These are phyloP conservation scores for Coprinellus micaceus DNA, from an alignment of 768 basidiomycete genomes.

Conservation along the genomic window DNA sequence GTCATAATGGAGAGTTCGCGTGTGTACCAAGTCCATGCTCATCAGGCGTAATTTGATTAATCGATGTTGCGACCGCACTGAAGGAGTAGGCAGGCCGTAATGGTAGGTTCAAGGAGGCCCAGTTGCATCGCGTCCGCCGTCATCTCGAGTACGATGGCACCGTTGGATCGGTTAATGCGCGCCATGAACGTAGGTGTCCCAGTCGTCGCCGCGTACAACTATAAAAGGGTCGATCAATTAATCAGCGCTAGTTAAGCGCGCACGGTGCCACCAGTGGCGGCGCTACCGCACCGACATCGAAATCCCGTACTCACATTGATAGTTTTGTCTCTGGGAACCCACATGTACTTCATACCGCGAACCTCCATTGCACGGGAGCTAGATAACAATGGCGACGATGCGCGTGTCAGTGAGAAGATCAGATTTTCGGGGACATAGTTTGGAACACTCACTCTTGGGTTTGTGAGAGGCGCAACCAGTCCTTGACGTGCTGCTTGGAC, in stretches of 20 bases:
- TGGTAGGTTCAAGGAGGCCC: conserved; percentile 47
- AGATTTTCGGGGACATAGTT: not conserved
- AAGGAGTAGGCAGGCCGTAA: conserved; percentile 52
- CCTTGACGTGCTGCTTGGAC: conserved; percentile 43
- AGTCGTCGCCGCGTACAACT: conserved; percentile 47
- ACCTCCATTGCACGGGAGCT: conserved; percentile 52
- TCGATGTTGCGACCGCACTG: conserved; percentile 64
- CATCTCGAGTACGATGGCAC: conserved; percentile 49
- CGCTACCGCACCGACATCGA: no score
- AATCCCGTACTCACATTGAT: conserved; percentile 48
- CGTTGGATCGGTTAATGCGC: conserved; percentile 44
- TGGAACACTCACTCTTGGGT: conserved; percentile 36
- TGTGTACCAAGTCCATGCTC: not conserved
- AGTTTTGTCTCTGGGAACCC: conserved; percentile 51
- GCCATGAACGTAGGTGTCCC: conserved; percentile 40
- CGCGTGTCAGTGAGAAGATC: not conserved
- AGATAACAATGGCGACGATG: conserved; percentile 1
- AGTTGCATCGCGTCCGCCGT: conserved; percentile 52
- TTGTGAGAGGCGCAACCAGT: conserved; percentile 52
- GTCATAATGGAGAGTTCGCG: not conserved
- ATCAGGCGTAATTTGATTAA: conserved; percentile 21
- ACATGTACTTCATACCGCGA: conserved; percentile 47
- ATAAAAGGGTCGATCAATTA: conserved; percentile 5
- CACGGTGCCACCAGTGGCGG: no score
- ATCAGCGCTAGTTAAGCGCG: not conserved